phyloP scores from a whole-genome alignment of 179 eudicot genomes.

The Beta lomatogona region DNA sequence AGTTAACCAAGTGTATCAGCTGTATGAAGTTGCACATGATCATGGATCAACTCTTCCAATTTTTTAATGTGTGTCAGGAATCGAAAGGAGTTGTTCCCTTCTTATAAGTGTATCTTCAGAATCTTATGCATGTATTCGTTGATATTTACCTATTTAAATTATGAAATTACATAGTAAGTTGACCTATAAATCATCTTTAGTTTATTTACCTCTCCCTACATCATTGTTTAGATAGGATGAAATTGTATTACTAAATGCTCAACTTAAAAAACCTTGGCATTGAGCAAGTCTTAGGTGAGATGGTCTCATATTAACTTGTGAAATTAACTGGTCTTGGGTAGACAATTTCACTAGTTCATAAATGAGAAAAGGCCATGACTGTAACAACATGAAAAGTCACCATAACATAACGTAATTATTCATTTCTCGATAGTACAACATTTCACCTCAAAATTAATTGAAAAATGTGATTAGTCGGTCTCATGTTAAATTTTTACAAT shows the following conservation, averaged over 20 bases:
- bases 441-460: no score
- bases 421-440: no score
- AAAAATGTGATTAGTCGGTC: not conserved
- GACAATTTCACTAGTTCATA: no score
- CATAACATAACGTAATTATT: no score
- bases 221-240: not conserved
- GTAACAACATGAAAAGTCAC: not conserved
- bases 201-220: not conserved
- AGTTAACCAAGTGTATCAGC: constrained; percentile 17
- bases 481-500: not conserved
- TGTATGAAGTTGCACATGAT: constrained; percentile 32
- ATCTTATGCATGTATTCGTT: constrained; percentile 2
- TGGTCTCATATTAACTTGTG: no score
- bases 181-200: not conserved
- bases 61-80: constrained; percentile 15
- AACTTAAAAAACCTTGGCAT: no score
- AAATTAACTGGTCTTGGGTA: no score
- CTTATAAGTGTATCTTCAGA: constrained; percentile 13
- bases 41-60: constrained; percentile 16
- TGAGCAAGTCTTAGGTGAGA: not conserved
- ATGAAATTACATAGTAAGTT: not conserved
- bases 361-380: no score
- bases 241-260: not conserved
- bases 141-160: not conserved
- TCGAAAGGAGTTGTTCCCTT: constrained; percentile 16